Base-by-base conservation (phyloP, 2,329 filamentous ascomycete genomes). In the Chrysoporthe puriensis region DNA sequence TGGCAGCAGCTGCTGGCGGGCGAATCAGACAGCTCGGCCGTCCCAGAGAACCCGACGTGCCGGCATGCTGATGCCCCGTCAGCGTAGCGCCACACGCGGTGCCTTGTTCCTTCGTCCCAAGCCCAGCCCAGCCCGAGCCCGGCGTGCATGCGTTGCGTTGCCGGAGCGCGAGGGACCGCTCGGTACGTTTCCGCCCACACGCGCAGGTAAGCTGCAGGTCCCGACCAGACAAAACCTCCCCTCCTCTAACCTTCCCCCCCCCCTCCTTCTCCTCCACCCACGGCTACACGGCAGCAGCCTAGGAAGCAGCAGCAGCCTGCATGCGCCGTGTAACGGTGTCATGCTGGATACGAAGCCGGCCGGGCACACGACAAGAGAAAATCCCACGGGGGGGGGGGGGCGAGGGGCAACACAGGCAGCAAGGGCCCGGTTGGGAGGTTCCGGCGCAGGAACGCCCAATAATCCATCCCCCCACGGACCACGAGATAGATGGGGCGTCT, bases 191-290 rank as follows among this genome's bases (percentile, higher is more conserved):
- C 14, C 44, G 32, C 21, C 42, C 44, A 16, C 34, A 34, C 42
- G 7, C 46, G 62, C 56, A 60, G 44, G n/a, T 52, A 32, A 64
- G 44, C 52, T 44, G 63, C 56, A 65, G 63, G 63, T 65, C 63
- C 56, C 32, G 32, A 50, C 21, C n/a, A 52, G 48, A 13, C 9
- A 52, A 32, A 13, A 5, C 0, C 18, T 0, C 8, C 46, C 46
- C 21, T 50, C 46, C 46, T 11, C 13, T 14, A 26, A 26, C 4
- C 7, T 0, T 32, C 21, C n/a, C 16, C 46, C 26, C 2, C 26
- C 26, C 26, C 26, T 26, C 26, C 26, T n/a, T n/a, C n/a, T n/a
- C 26, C 1, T 26, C 26, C 26, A 26, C 18, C 32, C 46, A 44
- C 57, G 21, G 48, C 46, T 61, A 44, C 63, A 54, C 42, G 36